These are phyloP conservation scores for Leucocoprinus sp. DNA, from an alignment of 768 basidiomycete genomes.

Conservation along the genomic window DNA sequence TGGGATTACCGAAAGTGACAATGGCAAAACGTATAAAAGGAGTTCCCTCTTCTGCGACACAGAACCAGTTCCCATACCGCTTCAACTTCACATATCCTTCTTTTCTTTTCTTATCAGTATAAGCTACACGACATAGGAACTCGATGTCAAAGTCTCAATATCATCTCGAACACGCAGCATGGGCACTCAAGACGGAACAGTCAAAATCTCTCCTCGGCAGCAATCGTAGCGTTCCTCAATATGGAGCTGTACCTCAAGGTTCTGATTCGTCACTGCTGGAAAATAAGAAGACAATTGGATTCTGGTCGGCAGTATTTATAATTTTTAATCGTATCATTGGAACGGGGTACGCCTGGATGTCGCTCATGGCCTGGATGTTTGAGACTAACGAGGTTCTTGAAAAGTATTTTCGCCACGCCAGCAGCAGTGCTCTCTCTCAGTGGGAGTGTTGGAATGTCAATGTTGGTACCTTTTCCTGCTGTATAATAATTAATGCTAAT, in stretches of 20 bases:
- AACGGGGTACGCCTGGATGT: neutral
- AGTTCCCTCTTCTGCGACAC: neutral
- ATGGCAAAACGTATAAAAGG: too few species aligned
- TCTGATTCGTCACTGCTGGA: neutral
- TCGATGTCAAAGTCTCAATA: neutral
- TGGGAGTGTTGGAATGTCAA: slow-evolving; percentile 26
- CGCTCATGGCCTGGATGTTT: neutral
- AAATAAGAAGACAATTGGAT: neutral
- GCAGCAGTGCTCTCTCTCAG: slow-evolving; percentile 22
- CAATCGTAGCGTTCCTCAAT: neutral
- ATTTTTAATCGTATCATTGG: neutral
- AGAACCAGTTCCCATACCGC: neutral
- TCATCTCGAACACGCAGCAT: neutral
- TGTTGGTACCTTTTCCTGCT: slow-evolving; percentile 14
- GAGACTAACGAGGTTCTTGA: neutral
- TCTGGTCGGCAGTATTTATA: neutral
- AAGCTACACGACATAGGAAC: too few species aligned
- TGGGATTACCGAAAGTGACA: neutral
- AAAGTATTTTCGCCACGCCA: slow-evolving; percentile 30
- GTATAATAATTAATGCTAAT: neutral
- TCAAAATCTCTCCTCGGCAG: neutral
- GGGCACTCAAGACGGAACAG: neutral
- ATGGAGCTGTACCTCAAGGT: neutral
- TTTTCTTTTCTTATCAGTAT: too few species aligned
- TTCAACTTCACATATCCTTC: neutral